Percentiles rank a stretch among this genome's conserved stretches.
Conservation (phyloP, 1,284 basidiomycete genomes). For the Microbotryum violaceum region DNA sequence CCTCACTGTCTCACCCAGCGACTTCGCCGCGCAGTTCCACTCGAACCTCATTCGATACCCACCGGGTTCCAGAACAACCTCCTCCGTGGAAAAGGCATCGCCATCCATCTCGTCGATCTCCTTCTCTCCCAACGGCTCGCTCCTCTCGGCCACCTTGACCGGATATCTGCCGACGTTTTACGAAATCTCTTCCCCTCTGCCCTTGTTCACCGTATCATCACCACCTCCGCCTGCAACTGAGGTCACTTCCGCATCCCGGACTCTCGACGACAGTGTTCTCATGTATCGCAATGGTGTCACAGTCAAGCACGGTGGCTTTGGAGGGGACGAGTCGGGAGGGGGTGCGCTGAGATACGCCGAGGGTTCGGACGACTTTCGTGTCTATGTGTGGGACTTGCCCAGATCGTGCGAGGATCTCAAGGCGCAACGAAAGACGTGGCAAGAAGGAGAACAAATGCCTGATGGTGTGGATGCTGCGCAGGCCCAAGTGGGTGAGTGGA, state of each 20-base stretch:
- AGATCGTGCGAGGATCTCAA: conserved; percentile 43
- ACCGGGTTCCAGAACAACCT: background rate
- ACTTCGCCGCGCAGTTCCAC: background rate
- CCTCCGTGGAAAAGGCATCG: conserved; percentile 7
- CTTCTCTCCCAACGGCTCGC: conserved; percentile 45
- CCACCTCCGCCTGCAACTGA: background rate
- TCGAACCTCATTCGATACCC: background rate
- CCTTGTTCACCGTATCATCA: conserved; percentile 53
- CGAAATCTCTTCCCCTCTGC: conserved; percentile 54
- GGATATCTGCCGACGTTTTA: conserved; percentile 60
- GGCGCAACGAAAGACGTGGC: conserved; percentile 43
- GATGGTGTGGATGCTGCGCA: conserved; percentile 53
- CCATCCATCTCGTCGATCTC: conserved; percentile 10
- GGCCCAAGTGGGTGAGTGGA: conserved; percentile 51
- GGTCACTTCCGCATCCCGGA: conserved; percentile 44
- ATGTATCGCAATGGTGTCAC: conserved; percentile 59
- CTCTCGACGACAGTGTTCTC: conserved; percentile 51
- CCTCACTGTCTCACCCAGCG: background rate
- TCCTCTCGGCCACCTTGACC: conserved; percentile 13
- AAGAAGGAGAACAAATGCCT: conserved; percentile 44
- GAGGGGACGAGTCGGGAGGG: conserved; percentile 42
- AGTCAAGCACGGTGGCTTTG: conserved; percentile 73
- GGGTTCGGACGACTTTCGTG: conserved; percentile 71
- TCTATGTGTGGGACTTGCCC: conserved; percentile 70
- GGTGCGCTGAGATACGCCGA: conserved; percentile 55